Percentiles rank a stretch among this genome's conserved stretches.
These are phyloP conservation scores for Aspergillus sp. DNA, from an alignment of 2,329 filamentous ascomycete species.

Conservation along the genomic window DNA sequence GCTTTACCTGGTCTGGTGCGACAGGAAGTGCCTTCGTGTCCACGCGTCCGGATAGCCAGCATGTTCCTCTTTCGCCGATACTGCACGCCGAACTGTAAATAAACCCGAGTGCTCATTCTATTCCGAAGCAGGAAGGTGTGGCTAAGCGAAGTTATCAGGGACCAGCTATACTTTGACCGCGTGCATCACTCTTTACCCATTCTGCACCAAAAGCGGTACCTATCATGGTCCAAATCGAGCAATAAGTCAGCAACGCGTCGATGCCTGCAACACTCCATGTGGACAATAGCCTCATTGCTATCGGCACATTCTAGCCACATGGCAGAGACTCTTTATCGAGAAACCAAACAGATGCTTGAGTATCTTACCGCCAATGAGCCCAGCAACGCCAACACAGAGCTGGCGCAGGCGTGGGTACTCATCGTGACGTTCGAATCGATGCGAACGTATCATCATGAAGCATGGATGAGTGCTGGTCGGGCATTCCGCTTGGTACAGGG, in stretches of 20 bases:
- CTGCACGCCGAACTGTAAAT: background rate
- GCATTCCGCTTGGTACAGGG: conserved; percentile 34
- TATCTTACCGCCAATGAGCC: conserved; percentile 1
- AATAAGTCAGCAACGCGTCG: background rate
- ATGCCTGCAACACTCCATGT: conserved; percentile 9
- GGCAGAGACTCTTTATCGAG: background rate
- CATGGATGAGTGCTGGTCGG: conserved; percentile 33
- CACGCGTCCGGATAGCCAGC: background rate
- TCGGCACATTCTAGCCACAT: conserved; percentile 1
- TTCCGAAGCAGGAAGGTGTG: background rate
- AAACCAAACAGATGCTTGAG: conserved; percentile 13
- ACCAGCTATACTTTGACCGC: conserved; percentile 15
- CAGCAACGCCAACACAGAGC: conserved; percentile 1
- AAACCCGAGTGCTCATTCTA: background rate
- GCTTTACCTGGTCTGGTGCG: background rate
- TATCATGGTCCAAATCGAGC: background rate
- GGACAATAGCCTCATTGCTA: conserved; percentile 6
- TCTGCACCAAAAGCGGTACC: conserved; percentile 6
- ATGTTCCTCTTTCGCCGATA: background rate
- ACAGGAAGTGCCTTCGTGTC: background rate
- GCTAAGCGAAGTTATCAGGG: conserved; percentile 1
- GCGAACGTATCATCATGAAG: conserved; percentile 25
- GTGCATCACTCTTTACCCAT: conserved; percentile 9
- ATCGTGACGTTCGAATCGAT: conserved; percentile 16
- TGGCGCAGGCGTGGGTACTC: conserved; percentile 17